Percentiles rank a stretch among this genome's conserved stretches.
These are phyloP conservation scores for Lichtheimia corymbifera DNA, from an alignment of 371 early-diverging fungal genomes.

Conservation along the genomic window DNA sequence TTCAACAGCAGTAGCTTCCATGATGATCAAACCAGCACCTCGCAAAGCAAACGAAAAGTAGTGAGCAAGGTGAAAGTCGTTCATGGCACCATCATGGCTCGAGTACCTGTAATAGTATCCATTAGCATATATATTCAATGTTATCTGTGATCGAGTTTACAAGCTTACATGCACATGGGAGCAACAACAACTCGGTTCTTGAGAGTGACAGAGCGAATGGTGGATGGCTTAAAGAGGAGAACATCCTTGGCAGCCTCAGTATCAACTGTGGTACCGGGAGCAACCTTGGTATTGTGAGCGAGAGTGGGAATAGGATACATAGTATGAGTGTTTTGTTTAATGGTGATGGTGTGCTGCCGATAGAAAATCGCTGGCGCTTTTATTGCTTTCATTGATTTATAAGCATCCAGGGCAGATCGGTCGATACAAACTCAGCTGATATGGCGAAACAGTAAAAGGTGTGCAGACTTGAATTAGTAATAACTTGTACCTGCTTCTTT, in stretches of 20 bases:
- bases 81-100: slow-evolving; percentile 17
- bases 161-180: slow-evolving; percentile 69
- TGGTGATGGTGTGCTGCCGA: too few relatives aligned
- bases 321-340: too few relatives aligned
- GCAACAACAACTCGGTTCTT: slow-evolving; percentile 79
- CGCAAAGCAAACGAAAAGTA: slow-evolving; percentile 67
- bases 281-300: slow-evolving; percentile 12
- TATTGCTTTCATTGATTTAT: too few relatives aligned
- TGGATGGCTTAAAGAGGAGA: slow-evolving; percentile 67
- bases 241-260: slow-evolving; percentile 13
- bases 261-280: slow-evolving; percentile 15
- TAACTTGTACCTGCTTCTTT: too few relatives aligned
- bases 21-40: slow-evolving; percentile 75
- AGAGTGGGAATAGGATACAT: slow-evolving; percentile 9
- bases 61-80: slow-evolving; percentile 55
- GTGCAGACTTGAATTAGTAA: too few relatives aligned
- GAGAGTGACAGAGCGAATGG: slow-evolving; percentile 54
- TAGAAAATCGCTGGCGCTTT: too few relatives aligned
- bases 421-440: too few relatives aligned
- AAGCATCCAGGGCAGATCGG: too few relatives aligned
- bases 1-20: slow-evolving; percentile 83
- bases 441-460: too few relatives aligned
- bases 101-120: slow-evolving; percentile 10
- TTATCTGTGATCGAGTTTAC: background rate
- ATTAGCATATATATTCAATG: too few relatives aligned